Conservation (phyloP, 2,329 filamentous ascomycete genomes). For the Fonsecaea erecta region DNA sequence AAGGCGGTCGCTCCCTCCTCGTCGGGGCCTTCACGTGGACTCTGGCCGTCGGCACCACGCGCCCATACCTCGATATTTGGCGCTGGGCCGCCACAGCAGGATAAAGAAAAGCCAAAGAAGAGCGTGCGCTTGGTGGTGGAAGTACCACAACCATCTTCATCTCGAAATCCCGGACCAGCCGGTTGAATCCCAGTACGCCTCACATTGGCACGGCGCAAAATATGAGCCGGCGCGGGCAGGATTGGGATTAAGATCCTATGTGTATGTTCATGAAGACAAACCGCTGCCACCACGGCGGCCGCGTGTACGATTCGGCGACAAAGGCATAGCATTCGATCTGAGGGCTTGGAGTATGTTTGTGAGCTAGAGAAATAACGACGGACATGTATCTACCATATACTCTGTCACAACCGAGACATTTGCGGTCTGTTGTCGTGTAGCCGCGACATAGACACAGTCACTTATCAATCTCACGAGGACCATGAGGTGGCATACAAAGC, state of each 20-base stretch:
- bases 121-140: conserved; percentile 22
- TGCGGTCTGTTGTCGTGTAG: not conserved
- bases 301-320: not conserved
- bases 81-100: not conserved
- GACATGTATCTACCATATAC: not conserved
- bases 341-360: not conserved
- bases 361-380: not conserved
- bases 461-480: not conserved
- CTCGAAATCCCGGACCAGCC: too few relatives aligned
- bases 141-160: not conserved
- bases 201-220: not conserved
- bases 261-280: too few relatives aligned
- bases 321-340: too few relatives aligned
- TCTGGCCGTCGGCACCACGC: not conserved
- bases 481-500: not conserved
- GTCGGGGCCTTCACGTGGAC: not conserved
- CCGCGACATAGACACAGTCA: not conserved
- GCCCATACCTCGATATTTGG: conserved; percentile 10
- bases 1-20: not conserved
- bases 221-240: too few relatives aligned
- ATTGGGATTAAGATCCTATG: too few relatives aligned
- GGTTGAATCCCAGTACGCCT: too few relatives aligned
- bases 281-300: too few relatives aligned
- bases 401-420: not conserved
- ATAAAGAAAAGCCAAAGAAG: conserved; percentile 20